Evolutionary conservation across 2,329 filamentous ascomycete genomes (phyloP), one percentile per base, ranked within the genome.

Genomic region (Exophiala sideris): DNA sequence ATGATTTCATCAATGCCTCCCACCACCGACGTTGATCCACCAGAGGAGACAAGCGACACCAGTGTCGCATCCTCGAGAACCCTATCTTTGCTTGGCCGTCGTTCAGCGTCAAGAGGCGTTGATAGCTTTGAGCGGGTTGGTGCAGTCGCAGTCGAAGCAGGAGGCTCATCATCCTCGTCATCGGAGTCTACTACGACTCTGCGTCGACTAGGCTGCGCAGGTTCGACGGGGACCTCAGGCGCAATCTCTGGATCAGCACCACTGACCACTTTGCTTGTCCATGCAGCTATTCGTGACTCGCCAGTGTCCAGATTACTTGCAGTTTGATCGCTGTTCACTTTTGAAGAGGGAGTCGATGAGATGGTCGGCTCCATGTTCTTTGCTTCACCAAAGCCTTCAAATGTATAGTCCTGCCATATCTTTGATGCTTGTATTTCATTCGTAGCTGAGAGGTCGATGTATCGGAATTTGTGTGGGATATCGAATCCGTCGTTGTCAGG

Each of bases 331-430:
- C 48, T 50, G 9, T 29, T 39, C 4, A 18, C 39, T 14, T 18
- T 42, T 8, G 56, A 50, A 29, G 35, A 16, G 3, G 57, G 38
- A 33, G 44, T 57, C 6, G 57, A 57, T 2, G 57, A 38, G 29
- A 60, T 44, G 14, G 52, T 41, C 9, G 59, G 59, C 4, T 58
- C 49, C 51, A 58, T 52, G 18, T 64, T 63, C 6, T 59, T 60
- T 5, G 58, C 58, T 24, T 66, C 62, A 8, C 70, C 70, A n/a
- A 71, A 57, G 45, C 65, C 64, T 20, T 60, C 53, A 48, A 68
- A 71, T 7, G 58, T 61, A 48, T 65, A 67, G 47, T 65, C 58
- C 20, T 58, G 58, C 70, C 70, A 72, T 12, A 70, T 53, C 8
- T 60, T 64, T 5, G 69, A 68, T 9, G 51, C 50, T 11, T 61